A percentile compares a stretch with the other conserved stretches of the same genome.
These are phyloP conservation scores for Penicillium sp. DNA, from an alignment of 2,329 filamentous ascomycete species.

Conservation along the genomic window DNA sequence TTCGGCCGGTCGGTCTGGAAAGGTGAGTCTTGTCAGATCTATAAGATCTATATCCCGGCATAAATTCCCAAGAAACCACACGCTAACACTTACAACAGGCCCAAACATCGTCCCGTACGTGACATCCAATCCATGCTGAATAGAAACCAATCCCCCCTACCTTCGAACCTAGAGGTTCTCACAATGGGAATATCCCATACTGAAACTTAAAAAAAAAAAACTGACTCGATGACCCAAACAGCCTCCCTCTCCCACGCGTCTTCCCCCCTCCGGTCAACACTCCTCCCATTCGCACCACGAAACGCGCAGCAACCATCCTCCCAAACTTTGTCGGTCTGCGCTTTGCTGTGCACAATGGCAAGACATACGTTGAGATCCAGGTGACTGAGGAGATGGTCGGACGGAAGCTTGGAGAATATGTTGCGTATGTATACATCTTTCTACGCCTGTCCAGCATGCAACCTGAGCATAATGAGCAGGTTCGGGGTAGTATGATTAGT, in stretches of 20 bases:
- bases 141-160: not conserved
- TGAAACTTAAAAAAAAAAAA: not conserved
- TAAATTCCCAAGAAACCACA: not conserved
- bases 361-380: slow-evolving; percentile 75
- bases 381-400: slow-evolving; percentile 97
- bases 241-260: slow-evolving; percentile 43
- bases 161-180: not conserved
- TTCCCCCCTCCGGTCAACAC: slow-evolving; percentile 59
- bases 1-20: slow-evolving; percentile 84
- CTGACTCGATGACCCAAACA: slow-evolving; percentile 18
- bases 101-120: slow-evolving; percentile 71
- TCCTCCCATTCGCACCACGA: slow-evolving; percentile 79
- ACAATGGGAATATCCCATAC: not conserved
- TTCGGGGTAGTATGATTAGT: not conserved
- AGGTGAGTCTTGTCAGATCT: slow-evolving; percentile 53
- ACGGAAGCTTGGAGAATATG: slow-evolving; percentile 90
- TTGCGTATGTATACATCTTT: slow-evolving; percentile 62
- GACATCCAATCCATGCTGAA: slow-evolving; percentile 9
- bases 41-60: no score
- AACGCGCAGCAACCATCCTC: slow-evolving; percentile 82
- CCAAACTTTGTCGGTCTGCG: slow-evolving; percentile 87
- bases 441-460: not conserved
- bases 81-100: slow-evolving; percentile 46
- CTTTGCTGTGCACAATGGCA: slow-evolving; percentile 91
- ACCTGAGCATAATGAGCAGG: not conserved